A percentile compares a stretch with the other conserved stretches of the same genome.
These are phyloP conservation scores for Tieghemiomyces parasiticus DNA, from an alignment of 192 early-diverging fungal species.

Conservation along the genomic window DNA sequence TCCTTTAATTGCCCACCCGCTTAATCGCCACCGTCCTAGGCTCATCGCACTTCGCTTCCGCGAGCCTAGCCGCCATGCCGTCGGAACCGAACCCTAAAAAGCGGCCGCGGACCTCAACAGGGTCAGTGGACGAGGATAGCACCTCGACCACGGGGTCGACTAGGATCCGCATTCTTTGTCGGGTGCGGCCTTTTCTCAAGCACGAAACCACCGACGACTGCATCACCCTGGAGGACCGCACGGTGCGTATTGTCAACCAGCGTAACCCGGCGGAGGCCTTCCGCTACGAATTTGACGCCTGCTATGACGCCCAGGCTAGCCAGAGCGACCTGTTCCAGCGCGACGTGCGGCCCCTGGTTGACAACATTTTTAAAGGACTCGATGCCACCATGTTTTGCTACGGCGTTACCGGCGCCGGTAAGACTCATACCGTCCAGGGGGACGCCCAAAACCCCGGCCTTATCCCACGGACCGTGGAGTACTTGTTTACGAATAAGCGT, in stretches of 20 bases:
- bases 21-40: too few relatives aligned
- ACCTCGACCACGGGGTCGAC: background rate
- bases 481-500: constrained; percentile 27
- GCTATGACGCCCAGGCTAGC: constrained; percentile 24
- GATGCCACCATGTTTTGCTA: constrained; percentile 55
- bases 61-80: too few relatives aligned
- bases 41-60: too few relatives aligned
- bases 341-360: constrained; percentile 38
- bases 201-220: constrained; percentile 32
- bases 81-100: too few relatives aligned
- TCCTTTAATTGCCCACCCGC: background rate
- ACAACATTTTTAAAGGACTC: constrained; percentile 35
- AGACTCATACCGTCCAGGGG: constrained; percentile 50
- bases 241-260: constrained; percentile 35
- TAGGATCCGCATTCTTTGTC: constrained; percentile 41
- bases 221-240: constrained; percentile 20
- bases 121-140: constrained; percentile 1
- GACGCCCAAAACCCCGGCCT: constrained; percentile 36
- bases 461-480: constrained; percentile 36
- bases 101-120: background rate
- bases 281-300: constrained; percentile 29
- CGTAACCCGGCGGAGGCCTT: constrained; percentile 28
- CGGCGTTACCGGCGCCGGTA: constrained; percentile 50
- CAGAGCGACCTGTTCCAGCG: constrained; percentile 33
- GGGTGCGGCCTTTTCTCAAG: constrained; percentile 41